Evolutionary conservation across 257 asterid genomes (phyloP).

Genomic region (Solanum virginianum): DNA sequence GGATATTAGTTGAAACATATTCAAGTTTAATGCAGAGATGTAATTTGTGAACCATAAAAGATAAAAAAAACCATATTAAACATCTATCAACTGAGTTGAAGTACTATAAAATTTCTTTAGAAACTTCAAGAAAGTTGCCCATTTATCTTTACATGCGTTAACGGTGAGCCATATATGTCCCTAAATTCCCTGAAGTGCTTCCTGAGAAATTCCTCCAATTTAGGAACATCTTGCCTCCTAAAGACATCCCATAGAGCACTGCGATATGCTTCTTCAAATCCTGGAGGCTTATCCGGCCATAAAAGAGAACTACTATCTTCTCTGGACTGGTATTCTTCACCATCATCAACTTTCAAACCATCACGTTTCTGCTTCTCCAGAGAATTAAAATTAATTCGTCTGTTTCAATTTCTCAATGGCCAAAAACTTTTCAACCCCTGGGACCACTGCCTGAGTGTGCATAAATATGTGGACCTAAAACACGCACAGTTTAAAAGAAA

Average conservation of each 20-base stretch:
- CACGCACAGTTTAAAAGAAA: neutral
- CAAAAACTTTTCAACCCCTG: conserved; percentile 8
- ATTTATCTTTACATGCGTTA: too few relatives aligned
- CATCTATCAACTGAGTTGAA: too few relatives aligned
- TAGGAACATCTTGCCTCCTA: conserved; percentile 69
- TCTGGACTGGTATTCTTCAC: neutral
- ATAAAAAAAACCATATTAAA: too few relatives aligned
- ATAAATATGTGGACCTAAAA: conserved; percentile 66
- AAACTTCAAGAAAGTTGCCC: too few relatives aligned
- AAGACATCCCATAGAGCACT: conserved; percentile 93
- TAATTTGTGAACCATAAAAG: too few relatives aligned
- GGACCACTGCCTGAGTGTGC: conserved; percentile 26
- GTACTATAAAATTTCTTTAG: too few relatives aligned
- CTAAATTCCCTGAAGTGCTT: too few relatives aligned
- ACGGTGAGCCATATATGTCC: too few relatives aligned
- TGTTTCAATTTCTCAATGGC: conserved; percentile 24
- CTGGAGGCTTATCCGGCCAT: neutral
- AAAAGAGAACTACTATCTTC: neutral
- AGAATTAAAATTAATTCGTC: too few relatives aligned
- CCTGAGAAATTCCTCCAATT: conserved; percentile 41
- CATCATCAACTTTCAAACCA: neutral
- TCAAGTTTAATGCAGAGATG: neutral
- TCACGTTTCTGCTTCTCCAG: too few relatives aligned
- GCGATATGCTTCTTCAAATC: conserved; percentile 15
- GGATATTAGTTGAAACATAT: neutral